phyloP scores from a whole-genome alignment of 768 basidiomycete species.

The Podaxis carcinomalis region DNA sequence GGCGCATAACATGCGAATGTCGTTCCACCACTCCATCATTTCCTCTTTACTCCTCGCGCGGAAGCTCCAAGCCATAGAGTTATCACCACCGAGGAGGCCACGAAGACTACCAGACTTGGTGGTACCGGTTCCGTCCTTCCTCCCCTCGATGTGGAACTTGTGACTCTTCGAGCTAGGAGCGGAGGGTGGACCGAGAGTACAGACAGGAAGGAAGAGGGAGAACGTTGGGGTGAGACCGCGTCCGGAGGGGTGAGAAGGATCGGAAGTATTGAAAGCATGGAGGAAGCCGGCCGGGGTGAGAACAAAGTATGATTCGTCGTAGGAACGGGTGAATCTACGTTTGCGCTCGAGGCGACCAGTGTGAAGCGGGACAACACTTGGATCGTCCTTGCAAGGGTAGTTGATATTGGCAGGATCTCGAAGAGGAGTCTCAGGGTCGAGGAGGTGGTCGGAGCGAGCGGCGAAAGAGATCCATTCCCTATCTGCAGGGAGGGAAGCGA shows the following conservation, averaged over 20 bases:
- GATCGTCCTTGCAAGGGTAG: conserved; percentile 91
- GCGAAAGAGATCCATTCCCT: conserved; percentile 96
- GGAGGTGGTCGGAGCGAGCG: conserved; percentile 87
- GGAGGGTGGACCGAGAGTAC: conserved; percentile 92
- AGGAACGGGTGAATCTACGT: conserved; percentile 87
- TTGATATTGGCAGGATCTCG: conserved; percentile 70
- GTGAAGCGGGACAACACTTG: conserved; percentile 81
- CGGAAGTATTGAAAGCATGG: conserved; percentile 83
- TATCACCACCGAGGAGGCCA: conserved; percentile 28
- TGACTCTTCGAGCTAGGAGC: conserved; percentile 63
- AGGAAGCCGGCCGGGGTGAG: conserved; percentile 95
- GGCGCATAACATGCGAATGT: conserved; percentile 89
- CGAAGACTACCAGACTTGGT: conserved; percentile 44
- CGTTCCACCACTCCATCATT: conserved; percentile 99
- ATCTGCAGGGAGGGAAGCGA: conserved; percentile 80
- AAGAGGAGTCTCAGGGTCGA: conserved; percentile 95
- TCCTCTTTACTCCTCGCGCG: conserved; percentile 86
- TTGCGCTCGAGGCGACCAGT: conserved; percentile 90
- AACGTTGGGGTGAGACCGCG: conserved; percentile 61
- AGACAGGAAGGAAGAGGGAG: conserved; percentile 88
- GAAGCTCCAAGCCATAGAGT: conserved; percentile 79
- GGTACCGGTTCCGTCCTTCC: conserved; percentile 75
- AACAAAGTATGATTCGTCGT: conserved; percentile 84
- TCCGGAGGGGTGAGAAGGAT: conserved; percentile 45
- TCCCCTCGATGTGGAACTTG: conserved; percentile 97